These are phyloP conservation scores for Blepharisma japonicum DNA, from an alignment of 73 alveolate genomes.

Conservation along the genomic window DNA sequence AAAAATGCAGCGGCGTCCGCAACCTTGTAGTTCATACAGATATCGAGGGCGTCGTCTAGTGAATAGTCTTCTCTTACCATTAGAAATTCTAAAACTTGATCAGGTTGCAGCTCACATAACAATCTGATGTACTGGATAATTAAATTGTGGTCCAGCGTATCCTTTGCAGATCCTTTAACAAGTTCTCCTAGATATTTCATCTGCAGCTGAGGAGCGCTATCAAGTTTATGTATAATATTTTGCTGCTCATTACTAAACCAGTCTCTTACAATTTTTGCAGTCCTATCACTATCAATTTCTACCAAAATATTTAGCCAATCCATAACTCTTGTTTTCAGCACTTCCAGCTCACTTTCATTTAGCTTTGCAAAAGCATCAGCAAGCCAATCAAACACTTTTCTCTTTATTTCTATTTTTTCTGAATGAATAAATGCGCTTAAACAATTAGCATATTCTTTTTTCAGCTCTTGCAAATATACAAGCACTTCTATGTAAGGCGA, in stretches of 20 bases:
- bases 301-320: conserved; percentile 8
- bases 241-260: conserved; percentile 21
- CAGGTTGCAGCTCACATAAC: conserved; percentile 6
- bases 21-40: background rate
- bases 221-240: conserved; percentile 30
- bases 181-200: conserved; percentile 6
- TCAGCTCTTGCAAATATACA: background rate
- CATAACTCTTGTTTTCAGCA: conserved; percentile 1
- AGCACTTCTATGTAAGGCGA: conserved; percentile 21
- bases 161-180: conserved; percentile 1
- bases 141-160: background rate
- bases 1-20: conserved; percentile 27
- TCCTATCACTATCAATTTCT: conserved; percentile 24
- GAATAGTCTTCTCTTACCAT: conserved; percentile 28
- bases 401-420: background rate
- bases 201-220: conserved; percentile 25
- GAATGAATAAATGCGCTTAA: background rate
- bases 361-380: background rate
- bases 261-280: conserved; percentile 30
- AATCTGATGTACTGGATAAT: background rate
- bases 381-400: conserved; percentile 29
- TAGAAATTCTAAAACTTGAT: conserved; percentile 19
- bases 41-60: conserved; percentile 12
- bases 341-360: background rate
- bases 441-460: conserved; percentile 2